Base-by-base conservation (phyloP, 805 yeast genomes). In the Zygotorulaspora sp. region DNA sequence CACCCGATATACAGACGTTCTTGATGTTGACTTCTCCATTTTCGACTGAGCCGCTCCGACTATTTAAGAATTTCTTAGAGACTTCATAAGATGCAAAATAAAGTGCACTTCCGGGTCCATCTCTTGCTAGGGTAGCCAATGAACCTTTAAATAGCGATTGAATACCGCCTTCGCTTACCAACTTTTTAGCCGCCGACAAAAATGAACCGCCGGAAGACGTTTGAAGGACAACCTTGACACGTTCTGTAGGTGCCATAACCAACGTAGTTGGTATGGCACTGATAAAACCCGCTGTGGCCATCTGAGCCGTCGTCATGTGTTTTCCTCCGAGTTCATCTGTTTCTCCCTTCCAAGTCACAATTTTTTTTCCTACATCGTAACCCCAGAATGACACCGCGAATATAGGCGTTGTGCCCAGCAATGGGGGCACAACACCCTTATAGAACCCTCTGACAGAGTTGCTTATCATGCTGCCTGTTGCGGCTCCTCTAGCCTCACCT, bases 381-480 rank as follows among this genome's bases (percentile, higher is more conserved):
- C 97, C 97, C 97, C 98, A 90, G 68, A 90, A 90, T 2, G 95
- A 83, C 16, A 92, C 92, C 2, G 97, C 97, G 69, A 92, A 92
- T 85, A 90, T 92, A 19, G 98, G 98, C 0, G 97, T 92, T 15
- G 90, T 97, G 16, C 98, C 98, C n/a, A 85, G 58, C 36, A 90
- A 66, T 3, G 98, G 98, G 10, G 97, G 96, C 9, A 84, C 71
- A 21, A 92, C 97, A 42, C 98, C 98, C 56, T 95, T 71, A 64
- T 90, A 90, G 48, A 90, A 77, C 1, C 97, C 97, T 17, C 70
- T 48, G 12, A 57, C 30, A 8, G 50, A 39, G 27, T 48, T 55
- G 8, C 37, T 12, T 5, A 43, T 17, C 16, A 45, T 5, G 3
- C 48, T 30, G 7, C 57, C 57, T 3, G 35, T 33, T 16, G 38